Base-by-base conservation (phyloP, 805 yeast species). In the Scheffersomyces ergatensis region DNA sequence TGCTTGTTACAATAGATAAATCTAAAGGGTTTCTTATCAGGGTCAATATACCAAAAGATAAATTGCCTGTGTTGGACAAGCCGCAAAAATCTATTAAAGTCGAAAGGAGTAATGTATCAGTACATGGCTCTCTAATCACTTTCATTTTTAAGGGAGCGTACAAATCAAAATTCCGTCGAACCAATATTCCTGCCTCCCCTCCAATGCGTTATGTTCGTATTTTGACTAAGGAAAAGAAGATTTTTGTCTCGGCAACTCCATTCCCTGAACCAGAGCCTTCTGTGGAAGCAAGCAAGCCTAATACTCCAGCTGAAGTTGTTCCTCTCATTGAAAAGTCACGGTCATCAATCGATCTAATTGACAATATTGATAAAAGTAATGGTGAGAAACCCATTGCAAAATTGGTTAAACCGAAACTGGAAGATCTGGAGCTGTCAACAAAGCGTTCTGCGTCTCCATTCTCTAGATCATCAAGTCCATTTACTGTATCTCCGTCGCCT, bases 211-310 rank as follows among this genome's bases (percentile, higher is more conserved):
- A 63, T 45, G 74, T 76, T 26, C 72, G 59, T 44, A 69, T 77
- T 7, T 52, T 62, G 2, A 52, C 60, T 1, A 54, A 50, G 3
- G 51, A 56, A n/a, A 67, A 60, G 44, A 64, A 54, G 31, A 59
- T 75, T 1, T 51, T 58, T 13, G 47, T 70, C 1, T 77, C 81
- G 0, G 63, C 74, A 2, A 62, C 58, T 3, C 79, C 81, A 5
- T 67, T 71, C 24, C 29, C 29, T 5, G 29, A 25, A 25, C n/a
- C n/a, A n/a, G n/a, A n/a, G n/a, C n/a, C n/a, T n/a, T n/a, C n/a
- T n/a, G n/a, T n/a, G n/a, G n/a, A n/a, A n/a, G n/a, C n/a, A n/a
- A n/a, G n/a, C n/a, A n/a, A n/a, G n/a, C n/a, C n/a, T n/a, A n/a
- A n/a, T n/a, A n/a, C n/a, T n/a, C n/a, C n/a, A n/a, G n/a, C n/a